Base-by-base conservation (phyloP, 208 protist species). In the Phytomonas serpens region DNA sequence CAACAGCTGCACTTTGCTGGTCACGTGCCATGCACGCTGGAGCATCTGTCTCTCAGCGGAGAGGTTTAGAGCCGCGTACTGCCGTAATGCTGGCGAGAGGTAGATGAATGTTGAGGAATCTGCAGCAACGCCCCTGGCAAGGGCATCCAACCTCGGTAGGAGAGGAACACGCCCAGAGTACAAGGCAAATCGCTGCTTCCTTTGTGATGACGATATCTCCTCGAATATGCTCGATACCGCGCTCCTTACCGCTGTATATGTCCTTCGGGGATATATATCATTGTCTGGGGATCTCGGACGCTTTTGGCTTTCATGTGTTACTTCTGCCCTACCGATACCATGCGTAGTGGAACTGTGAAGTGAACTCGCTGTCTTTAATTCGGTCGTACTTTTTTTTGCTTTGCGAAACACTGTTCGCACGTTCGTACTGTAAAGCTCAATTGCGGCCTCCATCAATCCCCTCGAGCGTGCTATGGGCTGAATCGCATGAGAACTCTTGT, bases 41-140 rank as follows among this genome's bases (percentile, higher is more conserved):
- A 91, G 61, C 79, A 94, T 89, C 9, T 40, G 31, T 13, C 77
- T 73, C 80, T 94, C 89, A 6, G 89, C 87, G 19, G 74, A 71
- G 7, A 73, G 57, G 71, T 89, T 91, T 3, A 90, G 77, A 34
- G 37, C 66, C 3, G 87, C 78, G 34, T 85, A 80, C 32, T 80
- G 74, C 3, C 69, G 81, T 38, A 88, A 64, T 3, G 87, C 87
- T 19, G 85, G 89, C 13, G 89, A 88, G 30, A 89, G 64, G 51
- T 82, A 85, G 10, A 80, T 66, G 3, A 67, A 67, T 6, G 67
- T 71, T 5, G 31, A 62, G 9, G 68, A n/a, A 61, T 31, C 16
- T 27, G 67, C 7, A 30, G 27, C 40, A 2, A 57, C 6, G 27
- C 47, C 47, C 47, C 11, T 57, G 61, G 68, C 72, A 16, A 86